These are phyloP conservation scores for Fabrea salina DNA, from an alignment of 169 alveolate genomes.

Conservation along the genomic window DNA sequence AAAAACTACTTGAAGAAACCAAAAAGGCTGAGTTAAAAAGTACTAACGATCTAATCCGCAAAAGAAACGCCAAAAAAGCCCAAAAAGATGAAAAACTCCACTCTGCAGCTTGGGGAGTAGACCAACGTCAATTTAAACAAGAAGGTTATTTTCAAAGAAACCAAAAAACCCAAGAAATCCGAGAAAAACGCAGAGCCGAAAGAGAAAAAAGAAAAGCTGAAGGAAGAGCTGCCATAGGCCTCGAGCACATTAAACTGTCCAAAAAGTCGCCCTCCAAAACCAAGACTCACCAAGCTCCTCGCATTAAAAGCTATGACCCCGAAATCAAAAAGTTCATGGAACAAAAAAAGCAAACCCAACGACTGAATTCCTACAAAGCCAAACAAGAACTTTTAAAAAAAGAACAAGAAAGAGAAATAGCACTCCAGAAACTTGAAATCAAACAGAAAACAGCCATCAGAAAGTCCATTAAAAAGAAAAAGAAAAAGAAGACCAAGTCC, in stretches of 20 bases:
- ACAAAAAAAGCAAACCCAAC: not conserved
- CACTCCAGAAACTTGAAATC: not conserved
- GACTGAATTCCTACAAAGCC: not conserved
- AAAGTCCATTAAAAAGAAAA: not conserved
- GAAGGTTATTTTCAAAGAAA: not conserved
- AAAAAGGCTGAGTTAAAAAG: not conserved
- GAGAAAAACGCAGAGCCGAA: not conserved
- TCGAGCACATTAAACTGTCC: not conserved
- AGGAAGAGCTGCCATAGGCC: not conserved
- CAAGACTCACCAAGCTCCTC: not conserved
- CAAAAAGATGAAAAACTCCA: not conserved
- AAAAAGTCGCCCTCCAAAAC: not conserved
- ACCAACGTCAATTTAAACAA: not conserved
- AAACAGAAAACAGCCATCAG: not conserved
- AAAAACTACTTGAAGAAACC: not conserved
- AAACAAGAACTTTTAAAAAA: not conserved
- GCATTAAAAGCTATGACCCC: not conserved
- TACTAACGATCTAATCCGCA: not conserved
- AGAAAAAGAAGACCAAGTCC: not conserved
- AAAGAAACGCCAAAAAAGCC: not conserved
- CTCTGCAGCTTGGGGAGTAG: not conserved
- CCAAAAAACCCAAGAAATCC: not conserved
- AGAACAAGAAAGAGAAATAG: slow-evolving; percentile 4
- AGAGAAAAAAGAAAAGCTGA: not conserved
- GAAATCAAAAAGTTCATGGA: not conserved